A percentile compares a stretch with the other conserved stretches of the same genome.
Conservation (phyloP, 768 basidiomycete species). For the Auricularia cornea region DNA sequence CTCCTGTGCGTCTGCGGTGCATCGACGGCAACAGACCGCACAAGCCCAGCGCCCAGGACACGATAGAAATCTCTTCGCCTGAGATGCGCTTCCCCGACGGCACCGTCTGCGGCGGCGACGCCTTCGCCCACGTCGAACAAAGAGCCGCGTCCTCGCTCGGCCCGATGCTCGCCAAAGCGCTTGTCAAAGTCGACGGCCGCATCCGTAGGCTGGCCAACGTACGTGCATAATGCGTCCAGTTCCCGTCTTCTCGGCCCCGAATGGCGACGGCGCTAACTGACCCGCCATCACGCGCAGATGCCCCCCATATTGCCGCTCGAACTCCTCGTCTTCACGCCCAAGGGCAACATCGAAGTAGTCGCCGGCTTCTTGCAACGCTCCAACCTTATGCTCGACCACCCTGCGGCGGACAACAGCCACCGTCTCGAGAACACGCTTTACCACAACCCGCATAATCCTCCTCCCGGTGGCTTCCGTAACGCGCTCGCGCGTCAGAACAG, state of each 20-base stretch:
- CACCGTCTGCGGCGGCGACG: slow-evolving; percentile 49
- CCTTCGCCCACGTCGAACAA: slow-evolving; percentile 80
- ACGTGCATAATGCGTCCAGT: slow-evolving; percentile 29
- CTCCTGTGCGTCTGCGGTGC: slow-evolving; percentile 58
- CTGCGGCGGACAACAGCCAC: slow-evolving; percentile 52
- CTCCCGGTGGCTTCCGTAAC: slow-evolving; percentile 52
- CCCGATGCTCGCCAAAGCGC: slow-evolving; percentile 76
- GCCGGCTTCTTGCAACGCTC: slow-evolving; percentile 63
- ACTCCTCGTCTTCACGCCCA: slow-evolving; percentile 87
- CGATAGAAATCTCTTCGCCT: slow-evolving; percentile 71
- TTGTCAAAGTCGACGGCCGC: slow-evolving; percentile 74
- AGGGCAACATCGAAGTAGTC: slow-evolving; percentile 82
- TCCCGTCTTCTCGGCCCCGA: slow-evolving; percentile 33
- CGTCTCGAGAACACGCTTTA: slow-evolving; percentile 51
- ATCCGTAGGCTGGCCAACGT: slow-evolving; percentile 46
- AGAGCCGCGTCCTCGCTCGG: slow-evolving; percentile 72
- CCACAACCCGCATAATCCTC: slow-evolving; percentile 83
- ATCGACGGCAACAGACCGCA: slow-evolving; percentile 52
- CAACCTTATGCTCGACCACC: slow-evolving; percentile 72
- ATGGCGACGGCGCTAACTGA: slow-evolving; percentile 12
- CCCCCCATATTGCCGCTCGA: slow-evolving; percentile 75
- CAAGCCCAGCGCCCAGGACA: slow-evolving; percentile 44
- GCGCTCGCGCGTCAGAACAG: slow-evolving; percentile 21
- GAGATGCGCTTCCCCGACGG: slow-evolving; percentile 41
- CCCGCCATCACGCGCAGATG: slow-evolving; percentile 22